These are phyloP conservation scores for Lizonia empirigonia DNA, from an alignment of 2,329 filamentous ascomycete genomes.

Conservation along the genomic window DNA sequence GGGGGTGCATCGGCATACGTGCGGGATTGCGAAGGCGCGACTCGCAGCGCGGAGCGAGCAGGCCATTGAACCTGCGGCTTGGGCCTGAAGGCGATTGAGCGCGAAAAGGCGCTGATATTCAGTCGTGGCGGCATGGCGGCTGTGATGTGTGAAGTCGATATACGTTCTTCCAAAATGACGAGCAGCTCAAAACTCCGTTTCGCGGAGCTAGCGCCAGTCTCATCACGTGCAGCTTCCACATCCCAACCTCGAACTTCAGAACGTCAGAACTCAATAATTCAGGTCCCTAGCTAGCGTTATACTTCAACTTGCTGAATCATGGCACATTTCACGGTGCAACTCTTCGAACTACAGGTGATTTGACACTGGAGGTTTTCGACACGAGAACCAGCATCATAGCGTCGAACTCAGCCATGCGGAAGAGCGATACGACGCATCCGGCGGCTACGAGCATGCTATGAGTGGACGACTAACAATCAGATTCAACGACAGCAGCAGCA, in stretches of 20 bases:
- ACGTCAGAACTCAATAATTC: too few relatives aligned
- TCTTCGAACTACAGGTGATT: not conserved
- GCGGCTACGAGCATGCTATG: not conserved
- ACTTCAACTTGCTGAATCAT: too few relatives aligned
- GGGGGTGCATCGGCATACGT: slow-evolving; percentile 32
- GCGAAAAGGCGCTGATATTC: slow-evolving; percentile 37
- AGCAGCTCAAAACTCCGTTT: slow-evolving; percentile 12
- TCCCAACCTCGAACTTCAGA: too few relatives aligned
- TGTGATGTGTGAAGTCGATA: slow-evolving; percentile 22
- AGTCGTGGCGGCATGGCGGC: slow-evolving; percentile 48
- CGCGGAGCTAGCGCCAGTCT: slow-evolving; percentile 10
- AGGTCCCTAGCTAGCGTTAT: too few relatives aligned
- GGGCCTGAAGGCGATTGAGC: slow-evolving; percentile 42
- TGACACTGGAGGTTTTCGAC: not conserved
- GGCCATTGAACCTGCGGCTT: slow-evolving; percentile 39
- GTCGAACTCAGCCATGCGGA: too few relatives aligned
- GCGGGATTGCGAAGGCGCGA: slow-evolving; percentile 37
- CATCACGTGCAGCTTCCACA: slow-evolving; percentile 25
- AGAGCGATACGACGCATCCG: too few relatives aligned
- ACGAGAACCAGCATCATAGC: not conserved
- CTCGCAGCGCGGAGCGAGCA: slow-evolving; percentile 26
- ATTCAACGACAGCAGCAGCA: not conserved
- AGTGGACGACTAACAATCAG: too few relatives aligned
- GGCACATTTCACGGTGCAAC: not conserved
- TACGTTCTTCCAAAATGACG: slow-evolving; percentile 27